Conservation (phyloP, 768 basidiomycete genomes). For the Boletus insuetus region DNA sequence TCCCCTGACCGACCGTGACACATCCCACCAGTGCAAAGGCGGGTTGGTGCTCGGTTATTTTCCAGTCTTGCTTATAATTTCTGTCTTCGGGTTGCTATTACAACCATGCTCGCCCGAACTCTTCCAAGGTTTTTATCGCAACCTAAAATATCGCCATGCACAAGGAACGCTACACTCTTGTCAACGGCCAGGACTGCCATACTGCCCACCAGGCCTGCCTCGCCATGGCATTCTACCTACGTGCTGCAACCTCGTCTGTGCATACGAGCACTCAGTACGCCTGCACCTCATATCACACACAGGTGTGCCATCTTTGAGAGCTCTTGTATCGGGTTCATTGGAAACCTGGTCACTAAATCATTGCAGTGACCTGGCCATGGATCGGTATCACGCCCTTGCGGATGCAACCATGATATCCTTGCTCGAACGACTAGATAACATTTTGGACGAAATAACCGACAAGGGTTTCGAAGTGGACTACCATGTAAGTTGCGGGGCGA, state of each 20-base stretch:
- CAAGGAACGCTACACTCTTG: not conserved
- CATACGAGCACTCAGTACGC: conserved; percentile 41
- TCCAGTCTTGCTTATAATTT: not conserved
- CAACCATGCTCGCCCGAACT: conserved; percentile 19
- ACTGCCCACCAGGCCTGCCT: not conserved
- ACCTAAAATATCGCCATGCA: conserved; percentile 1
- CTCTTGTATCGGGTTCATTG: not conserved
- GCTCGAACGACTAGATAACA: conserved; percentile 68
- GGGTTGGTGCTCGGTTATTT: no score
- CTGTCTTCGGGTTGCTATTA: not conserved
- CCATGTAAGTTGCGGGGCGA: conserved; percentile 50
- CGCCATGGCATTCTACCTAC: not conserved
- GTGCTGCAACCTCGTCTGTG: conserved; percentile 3
- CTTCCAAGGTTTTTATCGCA: conserved; percentile 13
- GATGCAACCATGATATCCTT: conserved; percentile 76
- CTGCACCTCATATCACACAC: conserved; percentile 53
- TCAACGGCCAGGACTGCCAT: conserved; percentile 4
- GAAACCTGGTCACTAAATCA: not conserved
- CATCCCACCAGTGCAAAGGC: no score
- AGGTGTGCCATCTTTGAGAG: conserved; percentile 39
- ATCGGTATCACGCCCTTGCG: conserved; percentile 67
- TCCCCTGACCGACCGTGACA: not conserved
- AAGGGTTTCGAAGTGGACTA: conserved; percentile 83
- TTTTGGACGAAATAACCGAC: conserved; percentile 60
- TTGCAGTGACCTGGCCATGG: conserved; percentile 51